phyloP scores from a whole-genome alignment of 768 basidiomycete species.

The Trichaptum fuscoviolaceum region DNA sequence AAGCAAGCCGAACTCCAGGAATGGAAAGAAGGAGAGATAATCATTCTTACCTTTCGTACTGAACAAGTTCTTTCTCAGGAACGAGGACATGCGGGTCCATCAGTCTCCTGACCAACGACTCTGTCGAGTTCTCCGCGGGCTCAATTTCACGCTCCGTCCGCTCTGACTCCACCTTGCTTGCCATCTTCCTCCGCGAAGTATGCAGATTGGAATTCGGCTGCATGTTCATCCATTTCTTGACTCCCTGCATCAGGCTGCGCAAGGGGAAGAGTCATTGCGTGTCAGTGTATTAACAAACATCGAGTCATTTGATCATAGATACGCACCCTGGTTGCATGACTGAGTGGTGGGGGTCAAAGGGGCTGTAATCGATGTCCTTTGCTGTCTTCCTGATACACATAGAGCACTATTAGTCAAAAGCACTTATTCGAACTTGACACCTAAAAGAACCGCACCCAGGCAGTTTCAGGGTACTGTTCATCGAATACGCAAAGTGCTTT shows the following conservation, averaged over 20 bases:
- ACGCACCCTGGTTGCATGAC: conserved; percentile 32
- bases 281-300: conserved; percentile 6
- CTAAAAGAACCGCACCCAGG: conserved; percentile 52
- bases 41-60: conserved; percentile 65
- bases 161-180: conserved; percentile 31
- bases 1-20: not conserved
- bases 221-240: conserved; percentile 71
- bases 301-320: not conserved
- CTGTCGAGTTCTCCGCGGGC: conserved; percentile 40
- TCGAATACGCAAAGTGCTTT: conserved; percentile 89
- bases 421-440: conserved; percentile 2
- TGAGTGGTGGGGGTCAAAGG: conserved; percentile 61
- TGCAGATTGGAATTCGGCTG: conserved; percentile 39
- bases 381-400: conserved; percentile 53
- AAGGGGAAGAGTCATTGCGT: not conserved
- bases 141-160: conserved; percentile 21
- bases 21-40: not conserved
- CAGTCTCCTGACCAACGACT: conserved; percentile 49
- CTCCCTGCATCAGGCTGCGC: conserved; percentile 68
- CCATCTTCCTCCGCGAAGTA: conserved; percentile 32
- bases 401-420: not conserved
- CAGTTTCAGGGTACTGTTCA: conserved; percentile 82
- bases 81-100: conserved; percentile 51
- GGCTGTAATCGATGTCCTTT: conserved; percentile 64
- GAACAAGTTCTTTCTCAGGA: conserved; percentile 55